Base-by-base conservation (phyloP, 2,329 filamentous ascomycete genomes). In the Cladosporium austrohemisphaericum region DNA sequence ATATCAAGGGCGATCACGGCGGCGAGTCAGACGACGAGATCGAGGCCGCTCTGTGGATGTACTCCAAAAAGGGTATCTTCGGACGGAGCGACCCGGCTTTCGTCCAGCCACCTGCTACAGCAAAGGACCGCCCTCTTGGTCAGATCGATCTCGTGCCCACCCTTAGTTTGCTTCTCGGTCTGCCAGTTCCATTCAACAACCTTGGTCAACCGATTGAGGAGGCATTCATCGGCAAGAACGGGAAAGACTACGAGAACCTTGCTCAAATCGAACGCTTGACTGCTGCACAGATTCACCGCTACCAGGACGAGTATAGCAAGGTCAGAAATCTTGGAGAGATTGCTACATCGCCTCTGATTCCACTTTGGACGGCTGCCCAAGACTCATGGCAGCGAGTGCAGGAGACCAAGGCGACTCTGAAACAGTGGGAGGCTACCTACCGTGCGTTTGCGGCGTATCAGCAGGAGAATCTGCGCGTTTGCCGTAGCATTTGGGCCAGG, bases 71-170 rank as follows among this genome's bases (percentile, higher is more conserved):
- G 58, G 83, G 83, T 0, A 68, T 88, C 8, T 98, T 98, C 67
- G 93, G 93, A 13, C 83, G 90, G 31, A 86, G 81, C 1, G 76
- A 80, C 41, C 71, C 80, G 3, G 78, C 81, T 5, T 78, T 76
- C 56, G 65, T 70, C 11, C 71, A 74, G n/a, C 79, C 80, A 5
- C 80, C 81, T 5, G 68, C 72, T n/a, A 88, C 79, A 18, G 90
- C 91, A 32, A 94, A 93, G 66, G 79, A 84, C 60, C 64, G 87
- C 8, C 83, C 87, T n/a, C 75, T 85, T 6, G 76, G 74, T 52
- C 93, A 98, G 69, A 98, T 98, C 57, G 93, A 98, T 66, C 78
- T 98, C 10, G 93, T 98, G 2, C 92, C 93, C 4, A 98, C 93
- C 0, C 70, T 98, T 23, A 84, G 92, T 0, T 75, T 98, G 28